These are phyloP conservation scores for Scenedesmus sp. DNA, from an alignment of 163 green algal genomes.

Conservation along the genomic window DNA sequence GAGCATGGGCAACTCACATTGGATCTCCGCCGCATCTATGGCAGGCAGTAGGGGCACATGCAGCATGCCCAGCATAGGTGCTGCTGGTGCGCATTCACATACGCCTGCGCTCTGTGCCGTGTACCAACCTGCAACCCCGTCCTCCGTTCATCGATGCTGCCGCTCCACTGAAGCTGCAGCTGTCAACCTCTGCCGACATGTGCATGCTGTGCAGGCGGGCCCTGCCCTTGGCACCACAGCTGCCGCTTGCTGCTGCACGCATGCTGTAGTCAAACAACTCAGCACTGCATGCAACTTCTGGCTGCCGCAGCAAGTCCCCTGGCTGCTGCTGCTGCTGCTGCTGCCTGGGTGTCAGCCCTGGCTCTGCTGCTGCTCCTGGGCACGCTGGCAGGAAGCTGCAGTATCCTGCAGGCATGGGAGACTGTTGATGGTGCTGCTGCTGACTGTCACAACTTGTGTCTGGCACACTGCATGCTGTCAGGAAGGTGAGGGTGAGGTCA, in stretches of 20 bases:
- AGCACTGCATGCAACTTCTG: slow-evolving; percentile 15
- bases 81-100: too few species aligned
- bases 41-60: background rate
- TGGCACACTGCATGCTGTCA: slow-evolving; percentile 18
- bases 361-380: background rate
- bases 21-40: too few species aligned
- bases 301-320: background rate
- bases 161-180: slow-evolving; percentile 3
- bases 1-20: background rate
- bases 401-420: background rate
- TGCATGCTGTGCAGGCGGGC: background rate
- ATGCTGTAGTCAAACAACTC: slow-evolving; percentile 22
- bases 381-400: background rate
- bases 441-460: background rate
- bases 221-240: background rate
- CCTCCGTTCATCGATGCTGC: background rate
- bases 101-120: background rate
- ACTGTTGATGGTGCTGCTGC: background rate
- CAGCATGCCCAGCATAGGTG: background rate
- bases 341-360: background rate
- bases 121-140: background rate
- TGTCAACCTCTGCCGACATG: background rate
- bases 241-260: background rate
- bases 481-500: background rate
- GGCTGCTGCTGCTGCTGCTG: slow-evolving; percentile 2